Evolutionary conservation across 1,139 yeast genomes (phyloP).

Genomic region (Meyerozyma athensensis): DNA sequence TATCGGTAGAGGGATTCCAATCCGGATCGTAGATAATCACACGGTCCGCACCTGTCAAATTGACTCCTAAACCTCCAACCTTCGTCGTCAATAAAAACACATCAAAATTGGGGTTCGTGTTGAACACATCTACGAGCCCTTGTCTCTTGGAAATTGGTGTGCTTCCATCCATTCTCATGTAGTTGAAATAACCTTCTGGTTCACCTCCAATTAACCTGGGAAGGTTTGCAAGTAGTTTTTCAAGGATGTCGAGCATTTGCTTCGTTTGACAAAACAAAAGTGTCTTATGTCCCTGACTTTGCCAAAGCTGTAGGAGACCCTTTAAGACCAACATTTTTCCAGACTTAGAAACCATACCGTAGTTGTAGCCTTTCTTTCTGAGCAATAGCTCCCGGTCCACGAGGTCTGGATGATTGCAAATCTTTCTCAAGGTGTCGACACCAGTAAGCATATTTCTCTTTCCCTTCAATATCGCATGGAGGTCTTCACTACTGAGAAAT

Average conservation of each 20-base stretch:
- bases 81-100: constrained; percentile 84
- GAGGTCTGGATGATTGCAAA: constrained; percentile 94
- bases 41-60: constrained; percentile 90
- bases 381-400: constrained; percentile 50
- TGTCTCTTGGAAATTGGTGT: constrained; percentile 80
- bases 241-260: constrained; percentile 89
- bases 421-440: constrained; percentile 82
- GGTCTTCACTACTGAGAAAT: constrained; percentile 73
- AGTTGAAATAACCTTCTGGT: constrained; percentile 29
- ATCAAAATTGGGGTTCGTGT: constrained; percentile 50
- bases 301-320: constrained; percentile 74
- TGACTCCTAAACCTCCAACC: constrained; percentile 95
- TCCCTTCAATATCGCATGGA: constrained; percentile 69
- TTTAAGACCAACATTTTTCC: constrained; percentile 91
- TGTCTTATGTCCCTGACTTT: constrained; percentile 68
- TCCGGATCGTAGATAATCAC: constrained; percentile 95
- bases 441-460: constrained; percentile 82
- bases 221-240: constrained; percentile 48
- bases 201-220: constrained; percentile 22
- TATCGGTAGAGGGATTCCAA: constrained; percentile 97
- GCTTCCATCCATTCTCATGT: constrained; percentile 90
- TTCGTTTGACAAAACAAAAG: constrained; percentile 85
- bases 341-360: constrained; percentile 67
- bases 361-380: constrained; percentile 36
- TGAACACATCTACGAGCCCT: constrained; percentile 72